A percentile compares a stretch with the other conserved stretches of the same genome.
phyloP scores from a whole-genome alignment of 352 stramenopile species.

The Achlya hypogyna region DNA sequence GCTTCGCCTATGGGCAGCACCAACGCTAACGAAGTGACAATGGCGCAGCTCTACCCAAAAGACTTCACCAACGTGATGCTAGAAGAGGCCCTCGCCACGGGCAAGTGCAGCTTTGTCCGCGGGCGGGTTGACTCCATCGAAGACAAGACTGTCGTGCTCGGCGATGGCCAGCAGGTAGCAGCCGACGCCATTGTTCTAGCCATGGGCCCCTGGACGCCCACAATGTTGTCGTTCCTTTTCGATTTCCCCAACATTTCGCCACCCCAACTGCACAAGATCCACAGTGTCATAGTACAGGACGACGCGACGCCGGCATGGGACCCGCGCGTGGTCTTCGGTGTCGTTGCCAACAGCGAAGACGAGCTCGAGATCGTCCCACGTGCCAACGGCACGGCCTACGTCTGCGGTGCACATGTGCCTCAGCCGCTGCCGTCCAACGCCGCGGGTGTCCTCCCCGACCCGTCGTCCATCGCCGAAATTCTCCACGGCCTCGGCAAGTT shows the following conservation, averaged over 20 bases:
- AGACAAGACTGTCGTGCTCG: conserved; percentile 27
- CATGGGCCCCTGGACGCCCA: conserved; percentile 64
- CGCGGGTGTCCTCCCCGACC: neutral
- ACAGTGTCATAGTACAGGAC: conserved; percentile 18
- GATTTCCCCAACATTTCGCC: neutral
- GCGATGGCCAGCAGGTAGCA: conserved; percentile 27
- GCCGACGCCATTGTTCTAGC: conserved; percentile 52
- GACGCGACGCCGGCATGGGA: neutral
- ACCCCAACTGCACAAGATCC: conserved; percentile 13
- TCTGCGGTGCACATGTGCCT: conserved; percentile 44
- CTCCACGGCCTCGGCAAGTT: conserved; percentile 1
- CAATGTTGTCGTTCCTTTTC: neutral
- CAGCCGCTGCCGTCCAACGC: conserved; percentile 1
- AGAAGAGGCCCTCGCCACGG: conserved; percentile 20
- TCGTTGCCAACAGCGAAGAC: neutral
- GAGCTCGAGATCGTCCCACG: conserved; percentile 32
- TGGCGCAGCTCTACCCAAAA: conserved; percentile 34
- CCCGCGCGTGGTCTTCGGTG: conserved; percentile 11
- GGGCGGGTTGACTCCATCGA: neutral
- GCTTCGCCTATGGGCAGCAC: neutral
- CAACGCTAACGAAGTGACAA: neutral
- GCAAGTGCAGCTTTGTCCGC: neutral
- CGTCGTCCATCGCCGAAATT: neutral
- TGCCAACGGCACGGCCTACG: conserved; percentile 71
- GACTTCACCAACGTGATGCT: conserved; percentile 40